Conservation (phyloP, 192 early-diverging fungal species). For the Podila verticillata region DNA sequence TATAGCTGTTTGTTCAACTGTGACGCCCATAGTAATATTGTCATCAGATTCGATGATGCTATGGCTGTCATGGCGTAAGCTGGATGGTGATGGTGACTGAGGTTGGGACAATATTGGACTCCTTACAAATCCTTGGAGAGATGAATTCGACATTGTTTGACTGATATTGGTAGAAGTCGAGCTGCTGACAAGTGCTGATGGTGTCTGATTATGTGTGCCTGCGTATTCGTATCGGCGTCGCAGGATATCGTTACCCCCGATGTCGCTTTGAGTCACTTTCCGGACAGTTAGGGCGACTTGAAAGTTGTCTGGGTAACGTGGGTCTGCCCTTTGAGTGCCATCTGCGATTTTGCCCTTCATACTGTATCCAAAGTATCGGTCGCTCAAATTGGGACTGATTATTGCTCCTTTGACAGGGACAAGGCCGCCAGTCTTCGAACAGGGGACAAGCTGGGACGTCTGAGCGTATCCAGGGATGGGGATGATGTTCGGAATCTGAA, state of each 20-base stretch:
- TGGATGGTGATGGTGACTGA: background rate
- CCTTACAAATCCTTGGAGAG: background rate
- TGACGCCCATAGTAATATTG: background rate
- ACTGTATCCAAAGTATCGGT: background rate
- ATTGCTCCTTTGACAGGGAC: constrained; percentile 15
- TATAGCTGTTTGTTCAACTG: background rate
- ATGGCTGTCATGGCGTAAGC: no score
- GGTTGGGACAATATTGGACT: background rate
- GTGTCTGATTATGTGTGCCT: background rate
- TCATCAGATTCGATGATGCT: no score
- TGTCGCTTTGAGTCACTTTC: constrained; percentile 35
- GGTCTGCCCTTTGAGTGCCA: background rate
- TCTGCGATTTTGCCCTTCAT: background rate
- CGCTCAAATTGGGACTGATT: background rate
- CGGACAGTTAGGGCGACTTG: constrained; percentile 43
- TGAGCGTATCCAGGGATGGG: constrained; percentile 38
- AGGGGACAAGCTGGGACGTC: constrained; percentile 35
- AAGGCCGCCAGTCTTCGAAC: constrained; percentile 33
- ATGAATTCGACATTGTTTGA: background rate
- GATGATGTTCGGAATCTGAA: constrained; percentile 37
- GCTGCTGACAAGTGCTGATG: constrained; percentile 10
- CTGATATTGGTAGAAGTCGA: background rate
- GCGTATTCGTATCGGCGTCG: constrained; percentile 20
- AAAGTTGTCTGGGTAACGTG: constrained; percentile 29
- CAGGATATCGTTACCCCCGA: background rate